Evolutionary conservation across 495 filamentous ascomycete genomes (phyloP), one percentile per base, ranked within the genome.

Genomic region (Penicillium maclennaniae): DNA sequence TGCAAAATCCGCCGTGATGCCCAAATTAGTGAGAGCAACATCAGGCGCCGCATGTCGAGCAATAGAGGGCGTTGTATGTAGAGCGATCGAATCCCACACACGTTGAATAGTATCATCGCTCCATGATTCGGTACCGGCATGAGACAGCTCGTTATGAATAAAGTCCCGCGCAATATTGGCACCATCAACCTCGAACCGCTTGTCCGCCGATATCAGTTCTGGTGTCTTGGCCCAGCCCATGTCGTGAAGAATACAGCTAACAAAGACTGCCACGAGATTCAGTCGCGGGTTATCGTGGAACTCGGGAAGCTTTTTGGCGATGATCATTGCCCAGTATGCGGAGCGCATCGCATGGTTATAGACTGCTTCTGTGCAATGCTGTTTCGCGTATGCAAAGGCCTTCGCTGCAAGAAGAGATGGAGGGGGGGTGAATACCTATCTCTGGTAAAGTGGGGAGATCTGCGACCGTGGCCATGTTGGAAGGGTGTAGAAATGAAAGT

Each of bases 121-220:
- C 73, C 74, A 80, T 4, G 58, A 40, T 7, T 36, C 44, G 1
- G 26, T 48, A 5, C 23, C 5, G 2, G 5, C 2, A 23, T 23
- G 23, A 23, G 5, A 2, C 5, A 2, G 23, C 46, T 73, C 60
- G 14, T 37, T 42, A 3, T 43, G 25, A 2, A 82, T 45, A 46
- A 79, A 83, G 0, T 67, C 68, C 0, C 72, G 60, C 4, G 79
- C 76, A 1, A 67, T 69, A 52, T 78, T 71, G 7, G 79, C 80
- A 38, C 79, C 68, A 49, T 83, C 79, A 26, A 84, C 79, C 55
- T 83, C 79, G 63, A 83, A 83, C 5, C 80, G 68, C 47, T 76
- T 77, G 58, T 79, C 76, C 8, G 50, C 43, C 15, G 63, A 67
- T 9, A 77, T 50, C 26, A 80, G 25, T 6, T 54, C 56, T 5